Evolutionary conservation across 2,329 filamentous ascomycete species (phyloP).

Genomic region (Thielaviopsis euricoi): DNA sequence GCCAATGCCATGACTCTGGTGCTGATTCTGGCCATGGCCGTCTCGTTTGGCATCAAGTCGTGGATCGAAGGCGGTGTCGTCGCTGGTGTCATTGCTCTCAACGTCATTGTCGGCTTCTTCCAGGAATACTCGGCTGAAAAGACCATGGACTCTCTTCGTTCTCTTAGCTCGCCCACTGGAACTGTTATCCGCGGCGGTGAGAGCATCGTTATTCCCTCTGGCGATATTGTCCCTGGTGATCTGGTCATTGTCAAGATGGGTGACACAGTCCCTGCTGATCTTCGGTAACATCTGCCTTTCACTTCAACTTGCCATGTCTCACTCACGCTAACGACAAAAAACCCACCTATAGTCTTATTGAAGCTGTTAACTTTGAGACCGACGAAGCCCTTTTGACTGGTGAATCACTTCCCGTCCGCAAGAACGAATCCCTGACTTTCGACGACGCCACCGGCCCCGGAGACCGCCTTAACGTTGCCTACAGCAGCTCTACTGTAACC

Average conservation of each 20-base stretch:
- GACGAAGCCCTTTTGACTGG: conserved; percentile 47
- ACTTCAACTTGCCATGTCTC: no score
- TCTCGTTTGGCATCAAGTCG: conserved; percentile 30
- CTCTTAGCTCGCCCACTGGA: conserved; percentile 21
- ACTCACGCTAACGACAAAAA: no score
- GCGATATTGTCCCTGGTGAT: conserved; percentile 37
- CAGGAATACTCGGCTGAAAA: conserved; percentile 26
- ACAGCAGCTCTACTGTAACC: conserved; percentile 37
- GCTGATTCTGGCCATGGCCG: conserved; percentile 43
- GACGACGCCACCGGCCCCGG: conserved; percentile 23
- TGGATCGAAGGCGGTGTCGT: conserved; percentile 35
- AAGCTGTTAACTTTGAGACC: conserved; percentile 44
- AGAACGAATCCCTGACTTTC: conserved; percentile 27
- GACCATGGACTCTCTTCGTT: conserved; percentile 24
- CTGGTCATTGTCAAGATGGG: conserved; percentile 32
- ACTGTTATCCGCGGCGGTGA: conserved; percentile 23
- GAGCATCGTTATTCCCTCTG: conserved; percentile 18
- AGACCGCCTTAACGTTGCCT: conserved; percentile 40
- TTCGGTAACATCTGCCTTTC: conserved; percentile 19
- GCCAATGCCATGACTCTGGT: conserved; percentile 43
- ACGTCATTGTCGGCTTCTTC: conserved; percentile 32
- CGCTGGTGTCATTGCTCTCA: conserved; percentile 33
- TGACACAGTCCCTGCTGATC: conserved; percentile 39
- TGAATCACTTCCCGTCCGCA: conserved; percentile 38
- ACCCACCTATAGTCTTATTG: conserved; percentile 22